Base-by-base conservation (phyloP, 257 asterid species). In the Jacaranda mimosifolia region DNA sequence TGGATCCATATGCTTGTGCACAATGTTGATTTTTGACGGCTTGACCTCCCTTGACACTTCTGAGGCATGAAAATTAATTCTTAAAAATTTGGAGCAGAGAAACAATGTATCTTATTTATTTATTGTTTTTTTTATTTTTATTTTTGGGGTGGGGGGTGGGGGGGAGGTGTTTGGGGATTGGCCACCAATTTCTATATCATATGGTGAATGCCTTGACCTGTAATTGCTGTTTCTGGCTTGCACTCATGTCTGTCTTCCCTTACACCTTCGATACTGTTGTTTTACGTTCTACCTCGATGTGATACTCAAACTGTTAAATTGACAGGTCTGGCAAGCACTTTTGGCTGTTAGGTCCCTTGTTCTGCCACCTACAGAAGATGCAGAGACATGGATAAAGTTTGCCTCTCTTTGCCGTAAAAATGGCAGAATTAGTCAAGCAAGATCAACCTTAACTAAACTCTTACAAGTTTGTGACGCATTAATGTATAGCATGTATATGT, bases 351-450 rank as follows among this genome's bases (percentile, higher is more conserved):
- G 99, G 85, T 97, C 99, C 35, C 97, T 96, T 79, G 97, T 96
- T 67, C 90, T 96, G 74, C 99, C 99, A 74, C 99, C 97, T 56
- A 89, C 97, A 32, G 99, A 96, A 85, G 99, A 96, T 82, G 89
- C 92, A 9, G 99, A 93, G 85, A 93, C 97, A 65, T 96, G 99
- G 99, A 92, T 92, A 86, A 91, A 96, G 81, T 96, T 96, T 86
- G 97, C 97, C 52, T 93, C 96, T 32, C 96, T 96, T 74, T 96
- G 99, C 86, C 98, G 99, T 68, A 90, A 89, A 87, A 93, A 91
- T 89, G 97, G 98, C 86, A 88, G 99, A 83, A 94, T 96, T 62
- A 91, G 97, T 84, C 99, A 93, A 83, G 98, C 99, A 75, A 90
- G 89, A 87, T 91, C 97, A 62, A 96, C 99, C 63, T 82, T 96